These are phyloP conservation scores for Leccinum truebloodii DNA, from an alignment of 768 basidiomycete species.

Conservation along the genomic window DNA sequence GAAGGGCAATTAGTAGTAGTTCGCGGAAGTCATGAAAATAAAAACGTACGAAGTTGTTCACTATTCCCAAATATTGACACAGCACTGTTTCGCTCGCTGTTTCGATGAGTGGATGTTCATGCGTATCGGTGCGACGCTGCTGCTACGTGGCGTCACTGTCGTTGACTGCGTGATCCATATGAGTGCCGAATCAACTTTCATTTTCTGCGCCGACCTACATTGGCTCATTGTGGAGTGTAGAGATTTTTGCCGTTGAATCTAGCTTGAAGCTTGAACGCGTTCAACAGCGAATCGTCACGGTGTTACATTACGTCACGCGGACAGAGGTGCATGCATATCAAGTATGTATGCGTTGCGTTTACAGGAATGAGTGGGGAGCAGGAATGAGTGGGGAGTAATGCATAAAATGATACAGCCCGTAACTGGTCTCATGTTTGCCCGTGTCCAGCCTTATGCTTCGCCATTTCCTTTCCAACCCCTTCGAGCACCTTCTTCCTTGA, in stretches of 20 bases:
- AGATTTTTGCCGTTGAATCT: constrained; percentile 5
- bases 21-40: no score
- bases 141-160: constrained; percentile 32
- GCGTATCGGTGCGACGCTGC: no score
- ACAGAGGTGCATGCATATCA: neutral
- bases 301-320: constrained; percentile 16
- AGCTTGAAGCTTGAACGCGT: constrained; percentile 9
- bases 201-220: constrained; percentile 32
- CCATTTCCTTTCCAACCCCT: constrained; percentile 69
- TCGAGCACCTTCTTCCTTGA: constrained; percentile 71
- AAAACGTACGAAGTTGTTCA: no score
- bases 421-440: constrained; percentile 23
- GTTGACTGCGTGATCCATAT: constrained; percentile 18
- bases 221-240: constrained; percentile 40
- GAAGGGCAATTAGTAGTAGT: no score
- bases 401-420: constrained; percentile 4
- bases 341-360: constrained; percentile 10
- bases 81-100: no score
- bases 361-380: constrained; percentile 14
- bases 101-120: no score
- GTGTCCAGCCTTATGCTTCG: constrained; percentile 49
- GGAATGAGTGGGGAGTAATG: constrained; percentile 24
- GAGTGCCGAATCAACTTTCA: neutral
- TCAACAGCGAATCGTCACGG: constrained; percentile 25
- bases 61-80: no score